Evolutionary conservation across 2,329 filamentous ascomycete species (phyloP).

Genomic region (Trichoderma sp.): DNA sequence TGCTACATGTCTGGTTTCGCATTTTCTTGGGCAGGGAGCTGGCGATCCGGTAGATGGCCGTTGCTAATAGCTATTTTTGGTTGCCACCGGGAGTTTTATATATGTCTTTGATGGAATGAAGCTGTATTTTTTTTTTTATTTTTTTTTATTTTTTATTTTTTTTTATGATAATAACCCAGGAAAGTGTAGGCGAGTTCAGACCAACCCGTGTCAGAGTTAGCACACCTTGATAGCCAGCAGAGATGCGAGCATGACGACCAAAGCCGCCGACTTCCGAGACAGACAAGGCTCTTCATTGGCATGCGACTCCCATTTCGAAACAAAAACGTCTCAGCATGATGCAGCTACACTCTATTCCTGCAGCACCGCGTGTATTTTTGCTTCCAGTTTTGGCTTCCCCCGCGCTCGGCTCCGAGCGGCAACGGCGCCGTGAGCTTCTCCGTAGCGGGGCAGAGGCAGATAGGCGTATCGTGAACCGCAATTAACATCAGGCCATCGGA

Average conservation of each 20-base stretch:
- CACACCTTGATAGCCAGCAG: background rate
- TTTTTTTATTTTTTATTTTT: too few relatives aligned
- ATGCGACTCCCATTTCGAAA: background rate
- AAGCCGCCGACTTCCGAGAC: background rate
- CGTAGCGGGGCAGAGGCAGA: background rate
- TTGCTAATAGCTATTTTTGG: background rate
- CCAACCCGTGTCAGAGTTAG: background rate
- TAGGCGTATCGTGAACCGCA: background rate
- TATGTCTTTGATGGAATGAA: background rate
- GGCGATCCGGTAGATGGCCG: background rate
- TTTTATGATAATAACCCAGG: background rate
- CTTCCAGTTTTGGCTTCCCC: slow-evolving; percentile 13
- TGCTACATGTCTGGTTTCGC: background rate
- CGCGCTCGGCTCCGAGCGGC: slow-evolving; percentile 3
- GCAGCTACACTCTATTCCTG: background rate
- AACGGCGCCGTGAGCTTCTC: background rate
- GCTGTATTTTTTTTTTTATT: background rate
- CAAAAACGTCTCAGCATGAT: background rate
- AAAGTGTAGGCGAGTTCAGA: background rate
- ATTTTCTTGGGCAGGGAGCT: background rate
- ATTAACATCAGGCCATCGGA: background rate
- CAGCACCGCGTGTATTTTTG: background rate
- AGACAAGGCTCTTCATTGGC: background rate
- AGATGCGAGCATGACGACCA: background rate
- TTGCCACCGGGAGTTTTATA: background rate